phyloP scores from a whole-genome alignment of 768 basidiomycete genomes.

The Dacryopinax primogenitus region DNA sequence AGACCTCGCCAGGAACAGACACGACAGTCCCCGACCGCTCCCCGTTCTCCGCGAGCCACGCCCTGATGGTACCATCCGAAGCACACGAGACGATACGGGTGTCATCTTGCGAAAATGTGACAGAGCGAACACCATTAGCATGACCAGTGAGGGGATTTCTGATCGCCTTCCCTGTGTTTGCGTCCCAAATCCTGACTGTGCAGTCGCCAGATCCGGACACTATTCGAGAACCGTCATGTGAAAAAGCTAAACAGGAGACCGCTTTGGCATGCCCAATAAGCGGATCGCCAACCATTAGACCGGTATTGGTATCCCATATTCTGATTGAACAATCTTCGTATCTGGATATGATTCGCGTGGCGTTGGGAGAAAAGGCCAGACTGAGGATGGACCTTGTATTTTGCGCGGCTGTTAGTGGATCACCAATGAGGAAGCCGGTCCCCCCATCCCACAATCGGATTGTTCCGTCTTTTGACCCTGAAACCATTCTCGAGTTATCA shows the following conservation, averaged over 20 bases:
- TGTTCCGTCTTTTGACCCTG: slow-evolving; percentile 11
- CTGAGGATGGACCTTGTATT: slow-evolving; percentile 13
- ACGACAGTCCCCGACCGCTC: no score
- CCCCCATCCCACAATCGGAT: slow-evolving; percentile 15
- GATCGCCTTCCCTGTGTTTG: background rate
- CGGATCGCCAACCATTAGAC: slow-evolving; percentile 1
- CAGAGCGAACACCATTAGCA: slow-evolving; percentile 34
- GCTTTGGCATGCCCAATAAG: slow-evolving; percentile 1
- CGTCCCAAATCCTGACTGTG: slow-evolving; percentile 15
- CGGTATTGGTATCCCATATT: slow-evolving; percentile 9
- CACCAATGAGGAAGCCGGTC: background rate
- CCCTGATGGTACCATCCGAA: slow-evolving; percentile 32
- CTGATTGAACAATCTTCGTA: slow-evolving; percentile 10
- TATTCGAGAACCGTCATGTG: slow-evolving; percentile 7
- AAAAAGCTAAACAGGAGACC: slow-evolving; percentile 2
- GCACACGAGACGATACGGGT: slow-evolving; percentile 32
- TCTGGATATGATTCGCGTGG: slow-evolving; percentile 5
- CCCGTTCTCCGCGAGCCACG: slow-evolving; percentile 36
- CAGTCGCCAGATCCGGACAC: slow-evolving; percentile 15
- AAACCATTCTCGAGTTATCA: slow-evolving; percentile 7
- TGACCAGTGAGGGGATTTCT: slow-evolving; percentile 27
- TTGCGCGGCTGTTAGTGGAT: slow-evolving; percentile 10
- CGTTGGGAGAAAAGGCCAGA: slow-evolving; percentile 16
- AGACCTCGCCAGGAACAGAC: no score
- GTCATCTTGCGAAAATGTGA: slow-evolving; percentile 34